Conservation (phyloP, 176 grass and related monocot genomes). For the Oryza meridionalis region DNA sequence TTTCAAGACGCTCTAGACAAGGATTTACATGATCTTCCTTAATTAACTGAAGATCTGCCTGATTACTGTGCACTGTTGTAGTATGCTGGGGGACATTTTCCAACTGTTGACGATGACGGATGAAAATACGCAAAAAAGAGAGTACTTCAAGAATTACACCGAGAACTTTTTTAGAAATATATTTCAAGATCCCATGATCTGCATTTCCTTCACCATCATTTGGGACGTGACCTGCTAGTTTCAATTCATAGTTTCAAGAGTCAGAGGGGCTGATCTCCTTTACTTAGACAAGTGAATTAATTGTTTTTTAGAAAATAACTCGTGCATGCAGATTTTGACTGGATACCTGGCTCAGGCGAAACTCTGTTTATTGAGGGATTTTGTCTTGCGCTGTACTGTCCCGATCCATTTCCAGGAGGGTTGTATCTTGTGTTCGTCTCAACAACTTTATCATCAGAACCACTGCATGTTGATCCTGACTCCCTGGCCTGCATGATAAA, state of each 20-base stretch:
- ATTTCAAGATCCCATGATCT: conserved; percentile 61
- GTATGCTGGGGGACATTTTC: conserved; percentile 46
- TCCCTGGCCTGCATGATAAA: conserved; percentile 57
- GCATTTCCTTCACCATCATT: conserved; percentile 32
- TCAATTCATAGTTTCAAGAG: conserved; percentile 46
- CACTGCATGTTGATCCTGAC: conserved; percentile 62
- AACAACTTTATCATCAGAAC: conserved; percentile 60
- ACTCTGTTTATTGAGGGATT: conserved; percentile 32
- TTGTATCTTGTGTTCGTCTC: conserved; percentile 61
- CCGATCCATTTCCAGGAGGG: conserved; percentile 41
- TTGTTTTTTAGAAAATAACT: background rate
- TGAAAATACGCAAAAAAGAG: conserved; percentile 59
- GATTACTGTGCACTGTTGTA: conserved; percentile 34
- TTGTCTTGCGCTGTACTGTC: conserved; percentile 40
- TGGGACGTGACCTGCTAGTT: conserved; percentile 41
- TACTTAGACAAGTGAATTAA: conserved; percentile 22
- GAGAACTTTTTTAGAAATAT: conserved; percentile 66
- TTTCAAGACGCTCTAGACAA: conserved; percentile 78
- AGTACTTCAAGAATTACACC: conserved; percentile 74
- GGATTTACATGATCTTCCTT: conserved; percentile 60
- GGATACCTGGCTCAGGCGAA: conserved; percentile 51
- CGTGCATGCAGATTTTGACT: conserved; percentile 35
- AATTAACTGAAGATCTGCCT: conserved; percentile 42
- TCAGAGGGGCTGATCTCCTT: conserved; percentile 31
- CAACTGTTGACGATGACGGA: conserved; percentile 42